These are phyloP conservation scores for Neonothopanus nambi DNA, from an alignment of 1,284 basidiomycete species.

Conservation along the genomic window DNA sequence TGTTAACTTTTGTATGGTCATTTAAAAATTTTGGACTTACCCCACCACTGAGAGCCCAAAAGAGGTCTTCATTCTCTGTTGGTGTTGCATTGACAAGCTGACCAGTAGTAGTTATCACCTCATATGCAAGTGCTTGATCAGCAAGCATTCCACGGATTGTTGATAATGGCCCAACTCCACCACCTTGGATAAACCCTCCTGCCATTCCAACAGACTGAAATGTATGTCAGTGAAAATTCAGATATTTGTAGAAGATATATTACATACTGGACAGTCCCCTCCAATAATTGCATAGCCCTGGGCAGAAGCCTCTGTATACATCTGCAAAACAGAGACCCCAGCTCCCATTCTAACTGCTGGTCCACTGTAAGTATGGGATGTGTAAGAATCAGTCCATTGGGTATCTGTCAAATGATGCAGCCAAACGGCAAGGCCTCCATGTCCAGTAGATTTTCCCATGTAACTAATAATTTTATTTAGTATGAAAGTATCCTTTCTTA, in stretches of 20 bases:
- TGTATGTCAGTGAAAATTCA: background rate
- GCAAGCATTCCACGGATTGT: conserved; percentile 19
- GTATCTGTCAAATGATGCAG: conserved; percentile 22
- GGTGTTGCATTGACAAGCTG: conserved; percentile 20
- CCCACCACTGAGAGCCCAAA: conserved; percentile 23
- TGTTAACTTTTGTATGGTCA: background rate
- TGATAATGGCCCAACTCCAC: conserved; percentile 20
- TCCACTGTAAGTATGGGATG: conserved; percentile 15
- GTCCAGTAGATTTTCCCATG: conserved; percentile 24
- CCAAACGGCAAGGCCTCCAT: conserved; percentile 22
- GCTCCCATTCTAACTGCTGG: conserved; percentile 19
- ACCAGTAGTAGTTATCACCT: conserved; percentile 22
- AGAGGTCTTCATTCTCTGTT: conserved; percentile 19
- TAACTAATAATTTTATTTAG: conserved; percentile 13
- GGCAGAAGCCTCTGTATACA: conserved; percentile 18
- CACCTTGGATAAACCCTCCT: conserved; percentile 30
- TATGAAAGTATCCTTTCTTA: background rate
- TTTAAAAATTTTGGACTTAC: conserved; percentile 5
- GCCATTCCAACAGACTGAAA: conserved; percentile 25
- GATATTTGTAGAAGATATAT: background rate
- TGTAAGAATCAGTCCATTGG: conserved; percentile 16
- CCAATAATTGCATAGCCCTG: conserved; percentile 20
- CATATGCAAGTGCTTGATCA: conserved; percentile 25
- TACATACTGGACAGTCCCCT: conserved; percentile 27
- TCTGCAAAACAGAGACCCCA: conserved; percentile 17